Conservation (phyloP, 2,329 filamentous ascomycete species). For the Albifimbria verrucaria region DNA sequence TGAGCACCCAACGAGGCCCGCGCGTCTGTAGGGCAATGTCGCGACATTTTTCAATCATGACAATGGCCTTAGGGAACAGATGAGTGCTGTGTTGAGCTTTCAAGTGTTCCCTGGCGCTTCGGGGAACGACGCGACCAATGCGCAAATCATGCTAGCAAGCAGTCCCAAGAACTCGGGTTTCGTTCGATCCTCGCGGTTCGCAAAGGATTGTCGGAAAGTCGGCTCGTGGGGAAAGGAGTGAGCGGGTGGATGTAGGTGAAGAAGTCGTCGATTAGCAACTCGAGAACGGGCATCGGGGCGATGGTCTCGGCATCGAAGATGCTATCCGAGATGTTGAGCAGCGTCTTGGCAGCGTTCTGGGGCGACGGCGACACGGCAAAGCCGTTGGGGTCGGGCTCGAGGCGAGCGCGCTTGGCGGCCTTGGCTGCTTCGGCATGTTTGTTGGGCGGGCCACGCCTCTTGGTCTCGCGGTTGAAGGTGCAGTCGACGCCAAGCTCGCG, state of each 20-base stretch:
- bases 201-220: conserved; percentile 68
- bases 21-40: conserved; percentile 66
- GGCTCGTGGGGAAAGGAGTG: conserved; percentile 77
- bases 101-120: conserved; percentile 66
- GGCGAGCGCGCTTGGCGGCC: conserved; percentile 45
- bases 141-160: conserved; percentile 70
- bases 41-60: conserved; percentile 68
- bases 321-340: conserved; percentile 41
- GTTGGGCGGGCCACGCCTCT: conserved; percentile 57
- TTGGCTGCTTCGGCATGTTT: conserved; percentile 56
- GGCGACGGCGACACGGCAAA: conserved; percentile 35
- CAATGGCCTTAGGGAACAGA: conserved; percentile 65
- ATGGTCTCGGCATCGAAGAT: conserved; percentile 65
- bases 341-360: conserved; percentile 45
- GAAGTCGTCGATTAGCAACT: conserved; percentile 74
- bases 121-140: conserved; percentile 74
- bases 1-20: conserved; percentile 49
- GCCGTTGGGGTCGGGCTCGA: conserved; percentile 26
- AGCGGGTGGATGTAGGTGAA: conserved; percentile 80
- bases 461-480: conserved; percentile 55
- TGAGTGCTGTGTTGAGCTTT: conserved; percentile 62
- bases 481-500: conserved; percentile 55
- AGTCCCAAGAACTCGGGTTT: conserved; percentile 67
- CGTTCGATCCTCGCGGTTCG: conserved; percentile 61
- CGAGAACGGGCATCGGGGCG: conserved; percentile 64